These are phyloP conservation scores for Cryptococcus wingfieldii DNA, from an alignment of 1,284 basidiomycete genomes.

Conservation along the genomic window DNA sequence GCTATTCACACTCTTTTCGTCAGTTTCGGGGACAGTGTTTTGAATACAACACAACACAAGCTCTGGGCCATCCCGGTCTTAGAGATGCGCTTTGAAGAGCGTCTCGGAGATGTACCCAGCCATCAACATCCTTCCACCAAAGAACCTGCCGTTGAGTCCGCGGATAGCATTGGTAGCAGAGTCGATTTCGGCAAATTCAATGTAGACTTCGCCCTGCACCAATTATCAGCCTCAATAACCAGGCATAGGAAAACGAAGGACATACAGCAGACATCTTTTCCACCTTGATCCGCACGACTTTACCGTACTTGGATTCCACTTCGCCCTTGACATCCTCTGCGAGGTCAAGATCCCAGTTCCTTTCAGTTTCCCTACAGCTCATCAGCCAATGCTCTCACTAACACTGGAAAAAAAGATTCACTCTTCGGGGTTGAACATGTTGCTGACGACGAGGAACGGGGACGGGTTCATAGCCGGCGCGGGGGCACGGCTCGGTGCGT, in stretches of 20 bases:
- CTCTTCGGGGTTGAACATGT: slow-evolving; percentile 98
- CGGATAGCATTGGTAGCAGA: slow-evolving; percentile 76
- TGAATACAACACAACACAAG: no score
- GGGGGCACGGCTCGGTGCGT: slow-evolving; percentile 48
- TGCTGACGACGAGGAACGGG: slow-evolving; percentile 76
- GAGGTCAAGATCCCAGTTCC: slow-evolving; percentile 93
- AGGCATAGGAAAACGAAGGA: neutral
- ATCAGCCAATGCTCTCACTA: slow-evolving; percentile 1
- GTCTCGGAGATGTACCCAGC: slow-evolving; percentile 84
- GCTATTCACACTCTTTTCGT: no score
- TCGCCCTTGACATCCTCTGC: slow-evolving; percentile 94
- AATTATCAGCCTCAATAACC: neutral
- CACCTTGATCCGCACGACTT: slow-evolving; percentile 80
- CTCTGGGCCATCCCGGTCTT: neutral
- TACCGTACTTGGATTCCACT: slow-evolving; percentile 85
- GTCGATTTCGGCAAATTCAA: slow-evolving; percentile 79
- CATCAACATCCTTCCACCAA: slow-evolving; percentile 81
- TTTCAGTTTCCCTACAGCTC: slow-evolving; percentile 74
- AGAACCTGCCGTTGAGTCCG: slow-evolving; percentile 91
- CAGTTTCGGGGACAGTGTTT: no score
- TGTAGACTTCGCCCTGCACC: slow-evolving; percentile 89
- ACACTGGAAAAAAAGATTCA: slow-evolving; percentile 47
- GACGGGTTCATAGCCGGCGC: slow-evolving; percentile 63
- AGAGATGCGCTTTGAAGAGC: slow-evolving; percentile 78
- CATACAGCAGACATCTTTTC: slow-evolving; percentile 87